phyloP scores from a whole-genome alignment of 208 protist genomes.

The Crithidia fasciculata region DNA sequence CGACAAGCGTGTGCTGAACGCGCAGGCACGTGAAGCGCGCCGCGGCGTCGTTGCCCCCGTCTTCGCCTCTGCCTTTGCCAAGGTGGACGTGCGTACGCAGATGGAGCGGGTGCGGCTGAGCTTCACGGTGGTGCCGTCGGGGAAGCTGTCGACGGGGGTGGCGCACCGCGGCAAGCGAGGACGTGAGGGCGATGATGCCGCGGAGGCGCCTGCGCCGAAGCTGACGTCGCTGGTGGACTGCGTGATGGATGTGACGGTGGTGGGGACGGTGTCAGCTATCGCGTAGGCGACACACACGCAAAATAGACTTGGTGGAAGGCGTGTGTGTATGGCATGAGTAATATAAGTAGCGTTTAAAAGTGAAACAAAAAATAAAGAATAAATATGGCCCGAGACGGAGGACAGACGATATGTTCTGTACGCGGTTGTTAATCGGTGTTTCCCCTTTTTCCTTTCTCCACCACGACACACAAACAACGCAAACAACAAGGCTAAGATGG shows the following conservation, averaged over 20 bases:
- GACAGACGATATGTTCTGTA: no score
- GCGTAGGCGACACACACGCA: slow-evolving; percentile 7
- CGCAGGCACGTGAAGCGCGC: slow-evolving; percentile 31
- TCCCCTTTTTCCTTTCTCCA: no score
- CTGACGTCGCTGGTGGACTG: slow-evolving; percentile 19
- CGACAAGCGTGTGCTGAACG: slow-evolving; percentile 45
- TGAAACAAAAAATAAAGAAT: background rate
- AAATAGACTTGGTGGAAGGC: background rate
- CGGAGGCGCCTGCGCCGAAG: background rate
- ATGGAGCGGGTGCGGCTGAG: slow-evolving; percentile 66
- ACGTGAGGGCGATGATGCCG: background rate
- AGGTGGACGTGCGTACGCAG: slow-evolving; percentile 55
- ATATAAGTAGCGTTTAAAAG: slow-evolving; percentile 14
- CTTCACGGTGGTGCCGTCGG: slow-evolving; percentile 58
- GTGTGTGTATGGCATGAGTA: background rate
- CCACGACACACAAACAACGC: no score
- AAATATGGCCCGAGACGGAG: no score
- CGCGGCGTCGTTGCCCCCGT: slow-evolving; percentile 15
- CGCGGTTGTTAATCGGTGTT: no score
- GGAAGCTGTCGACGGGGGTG: slow-evolving; percentile 2
- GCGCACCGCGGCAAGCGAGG: slow-evolving; percentile 7
- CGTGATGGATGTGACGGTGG: slow-evolving; percentile 41
- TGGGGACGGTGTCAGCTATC: slow-evolving; percentile 44
- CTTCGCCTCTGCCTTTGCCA: slow-evolving; percentile 37
- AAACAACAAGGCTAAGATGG: no score